Evolutionary conservation across 2,329 filamentous ascomycete species (phyloP).

Genomic region (Talaromyces verruculosus): DNA sequence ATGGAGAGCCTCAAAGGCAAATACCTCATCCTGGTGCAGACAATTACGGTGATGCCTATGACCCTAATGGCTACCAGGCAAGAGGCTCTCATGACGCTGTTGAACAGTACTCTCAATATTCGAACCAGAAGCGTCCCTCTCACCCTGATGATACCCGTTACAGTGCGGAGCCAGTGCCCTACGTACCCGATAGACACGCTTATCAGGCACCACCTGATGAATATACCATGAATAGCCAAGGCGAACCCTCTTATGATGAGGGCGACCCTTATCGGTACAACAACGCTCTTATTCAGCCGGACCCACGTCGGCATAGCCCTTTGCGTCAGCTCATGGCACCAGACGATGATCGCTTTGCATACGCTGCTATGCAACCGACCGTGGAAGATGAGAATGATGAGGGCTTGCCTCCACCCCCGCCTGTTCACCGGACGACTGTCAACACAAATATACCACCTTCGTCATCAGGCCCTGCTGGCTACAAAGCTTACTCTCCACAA

Average conservation of each 20-base stretch:
- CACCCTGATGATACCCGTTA: slow-evolving; percentile 11
- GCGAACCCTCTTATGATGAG: slow-evolving; percentile 9
- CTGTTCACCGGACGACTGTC: slow-evolving; percentile 37
- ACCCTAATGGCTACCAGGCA: slow-evolving; percentile 8
- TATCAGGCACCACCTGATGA: slow-evolving; percentile 5
- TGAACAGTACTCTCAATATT: slow-evolving; percentile 15
- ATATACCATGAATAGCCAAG: slow-evolving; percentile 5
- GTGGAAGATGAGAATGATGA: slow-evolving; percentile 49
- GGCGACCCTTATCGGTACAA: slow-evolving; percentile 47
- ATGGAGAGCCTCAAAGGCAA: slow-evolving; percentile 17
- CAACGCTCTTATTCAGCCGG: slow-evolving; percentile 40
- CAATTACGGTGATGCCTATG: not conserved
- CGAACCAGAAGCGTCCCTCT: not conserved
- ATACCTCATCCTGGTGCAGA: slow-evolving; percentile 5
- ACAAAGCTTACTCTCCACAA: slow-evolving; percentile 31
- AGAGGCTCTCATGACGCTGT: slow-evolving; percentile 4
- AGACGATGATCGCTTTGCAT: slow-evolving; percentile 37
- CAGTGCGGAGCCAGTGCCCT: slow-evolving; percentile 11
- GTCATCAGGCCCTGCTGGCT: slow-evolving; percentile 28
- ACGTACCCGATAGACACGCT: slow-evolving; percentile 1
- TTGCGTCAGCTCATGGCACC: slow-evolving; percentile 28
- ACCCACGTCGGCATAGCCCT: slow-evolving; percentile 34
- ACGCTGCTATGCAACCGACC: slow-evolving; percentile 49
- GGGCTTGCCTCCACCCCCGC: slow-evolving; percentile 37
- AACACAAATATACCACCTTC: slow-evolving; percentile 30